Evolutionary conservation across 495 filamentous ascomycete species (phyloP).

Genomic region (Polyplosphaeria fusca): DNA sequence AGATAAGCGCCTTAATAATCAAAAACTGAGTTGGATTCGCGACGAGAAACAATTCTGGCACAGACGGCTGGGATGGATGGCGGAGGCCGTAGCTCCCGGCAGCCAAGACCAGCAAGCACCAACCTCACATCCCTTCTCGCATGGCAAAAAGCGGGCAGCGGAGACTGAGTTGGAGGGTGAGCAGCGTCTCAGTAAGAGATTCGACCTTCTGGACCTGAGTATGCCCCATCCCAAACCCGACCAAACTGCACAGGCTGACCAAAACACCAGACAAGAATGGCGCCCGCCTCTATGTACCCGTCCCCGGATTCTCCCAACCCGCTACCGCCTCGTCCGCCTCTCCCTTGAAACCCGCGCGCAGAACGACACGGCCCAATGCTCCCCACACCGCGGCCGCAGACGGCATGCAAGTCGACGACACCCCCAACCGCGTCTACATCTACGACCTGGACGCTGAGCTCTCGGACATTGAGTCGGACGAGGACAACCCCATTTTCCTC

Average conservation of each 20-base stretch:
- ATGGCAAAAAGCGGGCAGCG: conserved; percentile 32
- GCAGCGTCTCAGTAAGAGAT: conserved; percentile 67
- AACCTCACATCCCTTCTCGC: conserved; percentile 2
- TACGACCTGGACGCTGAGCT: conserved; percentile 86
- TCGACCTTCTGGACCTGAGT: conserved; percentile 81
- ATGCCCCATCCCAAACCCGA: conserved; percentile 54
- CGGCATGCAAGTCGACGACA: conserved; percentile 83
- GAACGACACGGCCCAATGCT: neutral
- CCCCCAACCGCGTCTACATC: conserved; percentile 83
- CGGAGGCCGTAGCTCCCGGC: conserved; percentile 29
- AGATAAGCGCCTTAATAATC: too few species aligned
- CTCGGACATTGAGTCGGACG: conserved; percentile 54
- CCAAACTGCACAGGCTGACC: too few species aligned
- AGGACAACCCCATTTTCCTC: conserved; percentile 64
- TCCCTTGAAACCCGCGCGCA: neutral
- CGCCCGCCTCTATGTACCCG: conserved; percentile 34
- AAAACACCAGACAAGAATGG: conserved; percentile 26
- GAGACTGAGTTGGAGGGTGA: conserved; percentile 37
- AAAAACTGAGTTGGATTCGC: too few species aligned
- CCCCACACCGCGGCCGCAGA: conserved; percentile 45
- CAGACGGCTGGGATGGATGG: conserved; percentile 29
- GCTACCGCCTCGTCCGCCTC: conserved; percentile 8
- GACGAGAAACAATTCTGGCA: neutral
- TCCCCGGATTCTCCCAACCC: conserved; percentile 38
- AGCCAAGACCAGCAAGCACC: conserved; percentile 15